A percentile compares a stretch with the other conserved stretches of the same genome.
phyloP scores from a whole-genome alignment of 345 rosid species.

The Euphorbia tirucalli region DNA sequence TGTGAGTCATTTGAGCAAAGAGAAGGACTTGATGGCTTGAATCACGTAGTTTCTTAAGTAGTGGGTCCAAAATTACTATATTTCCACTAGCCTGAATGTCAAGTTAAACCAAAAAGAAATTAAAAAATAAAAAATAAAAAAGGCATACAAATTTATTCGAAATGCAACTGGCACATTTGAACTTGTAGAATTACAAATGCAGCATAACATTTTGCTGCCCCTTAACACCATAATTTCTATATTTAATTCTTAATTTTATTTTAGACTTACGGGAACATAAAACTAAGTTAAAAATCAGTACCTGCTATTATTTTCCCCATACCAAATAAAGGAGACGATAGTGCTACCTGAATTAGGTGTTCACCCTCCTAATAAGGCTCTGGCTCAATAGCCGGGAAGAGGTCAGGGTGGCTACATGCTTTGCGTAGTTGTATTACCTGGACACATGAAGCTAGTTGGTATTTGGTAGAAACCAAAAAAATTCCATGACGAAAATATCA shows the following conservation, averaged over 20 bases:
- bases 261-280: not conserved
- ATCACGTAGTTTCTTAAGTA: conserved; percentile 57
- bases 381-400: conserved; percentile 90
- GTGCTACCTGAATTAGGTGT: conserved; percentile 77
- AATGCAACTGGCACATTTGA: not conserved
- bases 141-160: not conserved
- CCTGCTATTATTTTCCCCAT: not conserved
- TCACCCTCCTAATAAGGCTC: conserved; percentile 90
- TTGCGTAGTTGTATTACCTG: conserved; percentile 79
- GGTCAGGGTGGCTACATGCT: conserved; percentile 94
- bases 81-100: conserved; percentile 75
- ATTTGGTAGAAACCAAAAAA: no score
- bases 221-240: not conserved
- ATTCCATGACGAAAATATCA: conserved; percentile 18
- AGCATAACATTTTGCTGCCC: not conserved
- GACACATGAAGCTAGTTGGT: no score
- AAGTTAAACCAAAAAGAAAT: conserved; percentile 5
- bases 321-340: conserved; percentile 8
- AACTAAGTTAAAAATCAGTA: not conserved
- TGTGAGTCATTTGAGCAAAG: conserved; percentile 88
- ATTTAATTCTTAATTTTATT: not conserved
- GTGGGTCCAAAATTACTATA: conserved; percentile 67
- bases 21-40: conserved; percentile 82
- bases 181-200: conserved; percentile 4
- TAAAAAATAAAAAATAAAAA: no score